Conservation (phyloP, 495 filamentous ascomycete genomes). For the Lasiosphaeria miniovina region DNA sequence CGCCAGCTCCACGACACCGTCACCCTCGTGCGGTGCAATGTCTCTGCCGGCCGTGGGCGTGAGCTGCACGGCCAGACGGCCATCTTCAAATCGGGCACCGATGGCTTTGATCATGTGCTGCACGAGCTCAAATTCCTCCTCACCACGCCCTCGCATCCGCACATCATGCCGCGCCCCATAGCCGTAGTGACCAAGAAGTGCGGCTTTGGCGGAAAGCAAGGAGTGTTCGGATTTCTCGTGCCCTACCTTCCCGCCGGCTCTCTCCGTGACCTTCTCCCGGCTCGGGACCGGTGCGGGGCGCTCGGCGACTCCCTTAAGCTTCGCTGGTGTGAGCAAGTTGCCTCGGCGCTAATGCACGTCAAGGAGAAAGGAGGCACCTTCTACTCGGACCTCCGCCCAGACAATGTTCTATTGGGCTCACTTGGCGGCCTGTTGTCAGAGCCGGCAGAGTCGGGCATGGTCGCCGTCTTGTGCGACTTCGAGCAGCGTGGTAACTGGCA, state of each 20-base stretch:
- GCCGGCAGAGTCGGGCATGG: not conserved
- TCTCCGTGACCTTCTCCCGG: slow-evolving; percentile 3
- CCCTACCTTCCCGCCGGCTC: slow-evolving; percentile 6
- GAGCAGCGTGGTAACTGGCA: slow-evolving; percentile 10
- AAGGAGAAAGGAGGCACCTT: slow-evolving; percentile 5
- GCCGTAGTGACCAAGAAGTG: slow-evolving; percentile 7
- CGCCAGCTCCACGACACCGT: slow-evolving; percentile 9
- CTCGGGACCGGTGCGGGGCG: too few relatives aligned
- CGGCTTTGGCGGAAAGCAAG: slow-evolving; percentile 5
- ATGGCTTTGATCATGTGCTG: slow-evolving; percentile 5
- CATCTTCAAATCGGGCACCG: slow-evolving; percentile 9
- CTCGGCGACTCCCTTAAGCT: not conserved
- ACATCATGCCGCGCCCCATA: not conserved
- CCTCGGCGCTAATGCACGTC: slow-evolving; percentile 2
- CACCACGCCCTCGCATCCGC: not conserved
- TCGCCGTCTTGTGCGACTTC: slow-evolving; percentile 6
- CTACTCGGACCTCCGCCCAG: slow-evolving; percentile 7
- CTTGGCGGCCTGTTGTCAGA: not conserved
- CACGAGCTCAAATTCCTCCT: slow-evolving; percentile 10
- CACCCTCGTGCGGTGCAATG: not conserved
- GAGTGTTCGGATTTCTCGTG: slow-evolving; percentile 6
- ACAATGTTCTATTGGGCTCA: slow-evolving; percentile 3
- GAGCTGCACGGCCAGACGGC: not conserved
- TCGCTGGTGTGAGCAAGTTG: slow-evolving; percentile 1
- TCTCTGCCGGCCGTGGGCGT: not conserved